phyloP scores from a whole-genome alignment of 2,329 filamentous ascomycete genomes.

The Acrocalymma vagum region DNA sequence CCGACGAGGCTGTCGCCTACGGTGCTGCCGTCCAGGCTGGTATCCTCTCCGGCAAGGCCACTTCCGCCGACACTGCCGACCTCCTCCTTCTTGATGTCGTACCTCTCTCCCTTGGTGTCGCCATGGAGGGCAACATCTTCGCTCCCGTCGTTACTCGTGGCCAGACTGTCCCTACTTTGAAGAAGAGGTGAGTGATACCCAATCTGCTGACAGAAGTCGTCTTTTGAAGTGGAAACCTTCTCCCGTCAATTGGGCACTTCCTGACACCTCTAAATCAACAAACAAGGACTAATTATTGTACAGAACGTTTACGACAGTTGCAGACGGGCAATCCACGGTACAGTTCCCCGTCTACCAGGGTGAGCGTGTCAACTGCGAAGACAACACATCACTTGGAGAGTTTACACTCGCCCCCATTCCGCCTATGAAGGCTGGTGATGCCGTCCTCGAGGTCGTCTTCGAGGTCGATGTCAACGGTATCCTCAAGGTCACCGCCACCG shows the following conservation, averaged over 20 bases:
- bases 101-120: constrained; percentile 95
- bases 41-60: constrained; percentile 98
- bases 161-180: constrained; percentile 73
- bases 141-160: constrained; percentile 82
- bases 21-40: constrained; percentile 98
- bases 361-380: constrained; percentile 96
- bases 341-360: constrained; percentile 96
- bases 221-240: constrained; percentile 6
- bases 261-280: no score
- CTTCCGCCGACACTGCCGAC: constrained; percentile 91
- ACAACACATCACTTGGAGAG: constrained; percentile 97
- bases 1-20: constrained; percentile 98
- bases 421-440: constrained; percentile 90
- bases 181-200: constrained; percentile 69
- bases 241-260: no score
- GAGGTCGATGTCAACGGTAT: constrained; percentile 99
- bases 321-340: constrained; percentile 70
- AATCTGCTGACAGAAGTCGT: no score
- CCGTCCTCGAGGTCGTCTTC: constrained; percentile 96
- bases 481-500: constrained; percentile 97
- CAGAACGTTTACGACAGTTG: constrained; percentile 85
- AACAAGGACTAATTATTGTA: constrained; percentile 1
- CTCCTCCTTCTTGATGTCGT: constrained; percentile 96
- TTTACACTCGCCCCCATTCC: constrained; percentile 92
- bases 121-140: constrained; percentile 99